phyloP scores from a whole-genome alignment of 225 moss, liverwort and hornwort genomes.

The Sphagnum tenellum region DNA sequence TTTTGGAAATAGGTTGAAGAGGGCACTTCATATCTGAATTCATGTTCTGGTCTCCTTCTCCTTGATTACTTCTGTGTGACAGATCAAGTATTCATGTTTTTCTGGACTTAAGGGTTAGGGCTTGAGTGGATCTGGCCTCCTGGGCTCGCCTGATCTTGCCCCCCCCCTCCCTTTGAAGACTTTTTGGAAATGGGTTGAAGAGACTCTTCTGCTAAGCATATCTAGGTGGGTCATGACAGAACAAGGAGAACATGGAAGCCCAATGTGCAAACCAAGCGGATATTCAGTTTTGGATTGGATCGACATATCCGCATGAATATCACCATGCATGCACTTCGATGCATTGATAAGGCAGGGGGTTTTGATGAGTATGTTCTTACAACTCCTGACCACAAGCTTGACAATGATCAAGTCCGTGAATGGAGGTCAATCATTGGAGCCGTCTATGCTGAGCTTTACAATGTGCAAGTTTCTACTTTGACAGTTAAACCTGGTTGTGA shows the following conservation, averaged over 20 bases:
- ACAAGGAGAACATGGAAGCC: constrained; percentile 91
- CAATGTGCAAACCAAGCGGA: constrained; percentile 75
- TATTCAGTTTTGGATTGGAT: constrained; percentile 80
- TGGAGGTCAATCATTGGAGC: constrained; percentile 68
- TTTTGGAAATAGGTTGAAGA: too few relatives aligned
- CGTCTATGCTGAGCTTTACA: constrained; percentile 50
- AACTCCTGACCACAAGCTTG: constrained; percentile 76
- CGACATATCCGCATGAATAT: constrained; percentile 62
- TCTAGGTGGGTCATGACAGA: constrained; percentile 15
- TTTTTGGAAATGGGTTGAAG: too few relatives aligned
- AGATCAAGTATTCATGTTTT: too few relatives aligned
- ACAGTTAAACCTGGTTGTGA: constrained; percentile 48
- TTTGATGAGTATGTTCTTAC: constrained; percentile 87
- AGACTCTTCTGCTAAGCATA: too few relatives aligned
- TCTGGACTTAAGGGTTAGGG: too few relatives aligned
- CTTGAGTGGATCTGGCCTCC: too few relatives aligned
- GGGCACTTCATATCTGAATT: too few relatives aligned
- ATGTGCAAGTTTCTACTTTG: constrained; percentile 39
- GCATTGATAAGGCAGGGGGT: constrained; percentile 88
- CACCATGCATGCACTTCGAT: constrained; percentile 80
- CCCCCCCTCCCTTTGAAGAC: too few relatives aligned
- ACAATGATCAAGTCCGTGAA: constrained; percentile 57
- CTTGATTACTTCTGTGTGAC: background rate
- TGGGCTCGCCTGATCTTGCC: too few relatives aligned
- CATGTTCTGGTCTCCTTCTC: background rate